Conservation (phyloP, 257 asterid species). For the Rhazya stricta region DNA sequence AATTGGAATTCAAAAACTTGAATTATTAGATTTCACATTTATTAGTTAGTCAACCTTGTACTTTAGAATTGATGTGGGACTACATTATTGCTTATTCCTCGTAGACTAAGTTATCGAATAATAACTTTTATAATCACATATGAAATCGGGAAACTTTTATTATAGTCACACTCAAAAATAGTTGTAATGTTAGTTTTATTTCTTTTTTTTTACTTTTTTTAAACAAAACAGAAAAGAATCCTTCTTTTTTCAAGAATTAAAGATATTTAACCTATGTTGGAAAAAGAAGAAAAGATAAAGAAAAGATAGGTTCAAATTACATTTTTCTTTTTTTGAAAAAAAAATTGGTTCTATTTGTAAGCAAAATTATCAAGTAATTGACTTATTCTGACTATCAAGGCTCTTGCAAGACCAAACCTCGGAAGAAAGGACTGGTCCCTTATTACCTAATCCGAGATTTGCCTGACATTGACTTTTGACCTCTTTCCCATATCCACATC, state of each 20-base stretch:
- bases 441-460: background rate
- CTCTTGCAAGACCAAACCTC: background rate
- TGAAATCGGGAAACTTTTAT: no score
- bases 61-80: background rate
- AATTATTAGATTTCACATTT: background rate
- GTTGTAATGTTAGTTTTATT: no score
- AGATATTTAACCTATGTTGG: background rate
- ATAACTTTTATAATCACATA: no score
- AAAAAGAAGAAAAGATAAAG: background rate
- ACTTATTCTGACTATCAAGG: constrained; percentile 8
- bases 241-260: background rate
- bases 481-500: background rate
- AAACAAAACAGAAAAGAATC: background rate
- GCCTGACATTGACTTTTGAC: constrained; percentile 2
- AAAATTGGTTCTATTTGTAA: background rate
- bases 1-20: background rate
- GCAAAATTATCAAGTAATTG: background rate
- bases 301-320: background rate
- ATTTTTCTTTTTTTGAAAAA: no score
- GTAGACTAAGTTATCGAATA: no score
- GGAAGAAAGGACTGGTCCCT: background rate
- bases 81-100: background rate
- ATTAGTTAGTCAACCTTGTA: background rate
- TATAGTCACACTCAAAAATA: no score
- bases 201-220: no score